A percentile compares a stretch with the other conserved stretches of the same genome.
Conservation (phyloP, 2,329 filamentous ascomycete species). For the Dactylellina leptospora region DNA sequence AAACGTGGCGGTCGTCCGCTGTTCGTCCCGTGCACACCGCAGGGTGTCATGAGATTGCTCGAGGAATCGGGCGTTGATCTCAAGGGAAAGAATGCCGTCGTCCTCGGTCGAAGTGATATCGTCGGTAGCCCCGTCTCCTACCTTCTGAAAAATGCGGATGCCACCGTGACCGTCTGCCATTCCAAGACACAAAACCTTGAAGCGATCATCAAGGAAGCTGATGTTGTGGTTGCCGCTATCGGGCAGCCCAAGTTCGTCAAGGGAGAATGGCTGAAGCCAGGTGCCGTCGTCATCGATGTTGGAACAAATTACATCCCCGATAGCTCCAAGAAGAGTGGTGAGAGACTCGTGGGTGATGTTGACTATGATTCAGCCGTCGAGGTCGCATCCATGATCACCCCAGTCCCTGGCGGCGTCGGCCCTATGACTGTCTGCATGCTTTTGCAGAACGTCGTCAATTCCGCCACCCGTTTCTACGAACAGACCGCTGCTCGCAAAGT, state of each 20-base stretch:
- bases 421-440: constrained; percentile 99
- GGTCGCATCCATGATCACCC: constrained; percentile 87
- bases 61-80: constrained; percentile 83
- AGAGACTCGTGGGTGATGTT: constrained; percentile 92
- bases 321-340: constrained; percentile 86
- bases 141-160: constrained; percentile 91
- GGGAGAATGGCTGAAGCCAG: constrained; percentile 93
- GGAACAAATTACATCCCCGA: constrained; percentile 96
- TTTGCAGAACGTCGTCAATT: constrained; percentile 90
- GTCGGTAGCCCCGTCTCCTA: constrained; percentile 97
- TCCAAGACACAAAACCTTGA: constrained; percentile 81
- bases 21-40: constrained; percentile 94
- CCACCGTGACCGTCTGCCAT: constrained; percentile 95
- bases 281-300: constrained; percentile 95
- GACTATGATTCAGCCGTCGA: constrained; percentile 85
- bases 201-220: constrained; percentile 79
- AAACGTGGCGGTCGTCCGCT: constrained; percentile 90
- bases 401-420: constrained; percentile 93
- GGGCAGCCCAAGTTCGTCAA: constrained; percentile 87
- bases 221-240: constrained; percentile 91
- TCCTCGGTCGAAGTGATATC: constrained; percentile 94
- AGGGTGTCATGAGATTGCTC: constrained; percentile 94
- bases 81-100: constrained; percentile 90
- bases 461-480: constrained; percentile 82
- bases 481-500: constrained; percentile 81